phyloP scores from a whole-genome alignment of 257 asterid genomes.

The Lantana camara region DNA sequence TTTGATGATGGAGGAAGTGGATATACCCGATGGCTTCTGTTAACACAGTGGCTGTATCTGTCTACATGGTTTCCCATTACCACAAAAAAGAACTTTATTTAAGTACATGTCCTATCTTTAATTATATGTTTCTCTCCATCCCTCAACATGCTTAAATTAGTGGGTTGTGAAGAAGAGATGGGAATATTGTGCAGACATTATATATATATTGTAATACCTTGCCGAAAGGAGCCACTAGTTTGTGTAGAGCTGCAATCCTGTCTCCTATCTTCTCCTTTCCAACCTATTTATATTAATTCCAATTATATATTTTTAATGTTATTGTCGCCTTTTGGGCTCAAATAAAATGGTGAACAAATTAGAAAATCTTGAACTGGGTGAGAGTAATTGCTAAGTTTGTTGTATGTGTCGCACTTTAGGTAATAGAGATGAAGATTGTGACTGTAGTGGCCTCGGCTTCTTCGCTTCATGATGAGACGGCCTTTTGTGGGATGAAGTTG shows the following conservation, averaged over 20 bases:
- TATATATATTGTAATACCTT: conserved; percentile 8
- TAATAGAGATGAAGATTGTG: conserved; percentile 5
- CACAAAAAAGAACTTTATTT: conserved; percentile 1
- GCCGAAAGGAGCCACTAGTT: conserved; percentile 32
- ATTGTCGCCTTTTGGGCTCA: neutral
- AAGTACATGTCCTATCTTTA: neutral
- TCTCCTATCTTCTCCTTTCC: conserved; percentile 30
- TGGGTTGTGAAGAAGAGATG: conserved; percentile 16
- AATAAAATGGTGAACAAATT: neutral
- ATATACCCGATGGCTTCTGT: conserved; percentile 23
- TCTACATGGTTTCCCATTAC: conserved; percentile 18
- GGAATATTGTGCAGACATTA: neutral
- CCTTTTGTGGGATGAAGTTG: conserved; percentile 1
- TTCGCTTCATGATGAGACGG: conserved; percentile 6
- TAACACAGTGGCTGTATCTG: conserved; percentile 26
- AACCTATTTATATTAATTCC: neutral
- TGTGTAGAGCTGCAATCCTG: conserved; percentile 32
- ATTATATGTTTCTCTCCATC: too few species aligned
- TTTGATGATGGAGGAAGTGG: conserved; percentile 24
- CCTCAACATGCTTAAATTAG: neutral
- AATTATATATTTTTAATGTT: too few species aligned
- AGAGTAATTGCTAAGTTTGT: neutral
- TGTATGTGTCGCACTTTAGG: conserved; percentile 11
- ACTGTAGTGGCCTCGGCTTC: conserved; percentile 9
- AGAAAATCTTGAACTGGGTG: too few species aligned